Conservation (phyloP, 2,329 filamentous ascomycete species). For the Aspergillus melleus region DNA sequence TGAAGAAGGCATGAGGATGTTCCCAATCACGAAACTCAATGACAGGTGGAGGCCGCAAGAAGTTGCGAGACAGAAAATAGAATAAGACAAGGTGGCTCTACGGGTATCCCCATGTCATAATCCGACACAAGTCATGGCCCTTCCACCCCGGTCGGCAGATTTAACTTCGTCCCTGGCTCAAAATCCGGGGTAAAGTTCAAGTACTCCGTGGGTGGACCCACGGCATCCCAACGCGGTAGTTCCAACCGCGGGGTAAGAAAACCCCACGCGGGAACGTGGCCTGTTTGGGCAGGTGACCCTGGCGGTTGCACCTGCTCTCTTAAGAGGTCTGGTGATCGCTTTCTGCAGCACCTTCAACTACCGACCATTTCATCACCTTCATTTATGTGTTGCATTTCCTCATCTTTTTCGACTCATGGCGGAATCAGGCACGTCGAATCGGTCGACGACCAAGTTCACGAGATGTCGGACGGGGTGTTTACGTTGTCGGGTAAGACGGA, state of each 20-base stretch:
- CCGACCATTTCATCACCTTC: neutral
- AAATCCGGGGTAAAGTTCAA: neutral
- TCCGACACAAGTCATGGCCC: too few species aligned
- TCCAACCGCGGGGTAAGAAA: neutral
- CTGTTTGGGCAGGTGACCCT: neutral
- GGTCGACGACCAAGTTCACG: constrained; percentile 13
- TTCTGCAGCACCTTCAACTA: too few species aligned
- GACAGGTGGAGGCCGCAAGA: too few species aligned
- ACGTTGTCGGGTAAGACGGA: constrained; percentile 50
- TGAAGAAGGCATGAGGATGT: too few species aligned
- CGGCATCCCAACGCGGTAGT: neutral
- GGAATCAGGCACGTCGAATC: neutral
- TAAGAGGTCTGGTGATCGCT: neutral
- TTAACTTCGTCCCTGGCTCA: too few species aligned
- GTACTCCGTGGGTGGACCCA: neutral
- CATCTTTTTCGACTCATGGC: neutral
- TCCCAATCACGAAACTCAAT: too few species aligned
- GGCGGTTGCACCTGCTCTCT: neutral
- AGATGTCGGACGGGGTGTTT: constrained; percentile 48
- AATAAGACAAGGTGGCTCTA: too few species aligned
- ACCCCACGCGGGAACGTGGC: too few species aligned
- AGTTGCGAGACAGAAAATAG: too few species aligned
- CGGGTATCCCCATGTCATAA: too few species aligned
- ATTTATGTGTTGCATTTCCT: neutral
- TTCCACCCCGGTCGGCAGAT: too few species aligned